These are phyloP conservation scores for Penicillium fimorum DNA, from an alignment of 495 filamentous ascomycete species.

Conservation along the genomic window DNA sequence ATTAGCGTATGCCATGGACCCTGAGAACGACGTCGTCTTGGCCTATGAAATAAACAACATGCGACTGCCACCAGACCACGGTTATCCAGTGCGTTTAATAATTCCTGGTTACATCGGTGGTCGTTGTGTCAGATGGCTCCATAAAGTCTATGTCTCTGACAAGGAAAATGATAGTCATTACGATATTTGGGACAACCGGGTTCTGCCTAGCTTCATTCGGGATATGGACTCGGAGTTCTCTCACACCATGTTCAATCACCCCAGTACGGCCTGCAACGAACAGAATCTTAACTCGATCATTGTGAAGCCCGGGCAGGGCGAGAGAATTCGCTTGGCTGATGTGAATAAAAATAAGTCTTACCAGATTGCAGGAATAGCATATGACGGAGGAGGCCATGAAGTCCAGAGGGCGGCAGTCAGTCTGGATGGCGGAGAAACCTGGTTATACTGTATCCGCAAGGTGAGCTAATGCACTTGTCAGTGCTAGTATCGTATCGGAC, in stretches of 20 bases:
- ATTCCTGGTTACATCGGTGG: neutral
- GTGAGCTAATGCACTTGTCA: too few relatives aligned
- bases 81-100: neutral
- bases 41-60: neutral
- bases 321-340: neutral
- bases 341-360: neutral
- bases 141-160: neutral
- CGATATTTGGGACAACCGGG: neutral
- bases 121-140: neutral
- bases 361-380: neutral
- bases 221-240: neutral
- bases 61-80: neutral
- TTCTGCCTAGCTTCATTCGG: neutral
- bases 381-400: too few relatives aligned
- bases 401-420: too few relatives aligned
- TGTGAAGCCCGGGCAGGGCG: neutral
- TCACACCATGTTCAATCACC: neutral
- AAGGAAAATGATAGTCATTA: neutral
- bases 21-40: neutral
- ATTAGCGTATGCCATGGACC: neutral
- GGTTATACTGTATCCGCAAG: too few relatives aligned
- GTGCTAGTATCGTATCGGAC: too few relatives aligned
- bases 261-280: neutral
- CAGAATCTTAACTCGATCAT: neutral
- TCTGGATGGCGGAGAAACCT: too few relatives aligned